Evolutionary conservation across 1,139 yeast species (phyloP).

Genomic region (Blastobotrys arbuscula): DNA sequence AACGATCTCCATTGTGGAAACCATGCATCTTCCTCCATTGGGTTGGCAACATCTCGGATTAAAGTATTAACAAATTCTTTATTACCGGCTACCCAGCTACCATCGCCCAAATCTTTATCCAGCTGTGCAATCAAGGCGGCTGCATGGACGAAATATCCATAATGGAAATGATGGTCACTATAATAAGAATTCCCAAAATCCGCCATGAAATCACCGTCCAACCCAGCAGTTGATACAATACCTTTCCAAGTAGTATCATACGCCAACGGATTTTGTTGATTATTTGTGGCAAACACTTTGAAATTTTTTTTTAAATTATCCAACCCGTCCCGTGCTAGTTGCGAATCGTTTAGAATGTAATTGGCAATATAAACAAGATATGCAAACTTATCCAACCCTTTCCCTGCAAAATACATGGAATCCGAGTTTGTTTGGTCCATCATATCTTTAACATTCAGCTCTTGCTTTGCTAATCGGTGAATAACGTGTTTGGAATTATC

Average conservation of each 20-base stretch:
- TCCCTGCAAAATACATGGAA: constrained; percentile 60
- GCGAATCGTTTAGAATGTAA: constrained; percentile 43
- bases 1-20: constrained; percentile 66
- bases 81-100: constrained; percentile 54
- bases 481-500: background rate
- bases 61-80: constrained; percentile 52
- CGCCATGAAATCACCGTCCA: constrained; percentile 39
- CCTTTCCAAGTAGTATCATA: constrained; percentile 68
- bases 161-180: constrained; percentile 74
- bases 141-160: constrained; percentile 66
- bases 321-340: constrained; percentile 40
- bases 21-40: constrained; percentile 42
- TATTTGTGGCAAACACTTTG: constrained; percentile 41
- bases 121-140: constrained; percentile 57
- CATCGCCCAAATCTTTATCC: constrained; percentile 36
- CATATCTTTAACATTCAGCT: background rate
- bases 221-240: constrained; percentile 49
- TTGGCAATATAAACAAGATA: constrained; percentile 54
- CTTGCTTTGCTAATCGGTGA: background rate
- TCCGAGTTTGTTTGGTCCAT: constrained; percentile 39
- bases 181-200: constrained; percentile 63
- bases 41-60: constrained; percentile 67
- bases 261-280: constrained; percentile 54
- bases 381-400: constrained; percentile 63
- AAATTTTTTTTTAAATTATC: constrained; percentile 50